phyloP scores from a whole-genome alignment of 1,284 basidiomycete genomes.

The Ustilago crameri region DNA sequence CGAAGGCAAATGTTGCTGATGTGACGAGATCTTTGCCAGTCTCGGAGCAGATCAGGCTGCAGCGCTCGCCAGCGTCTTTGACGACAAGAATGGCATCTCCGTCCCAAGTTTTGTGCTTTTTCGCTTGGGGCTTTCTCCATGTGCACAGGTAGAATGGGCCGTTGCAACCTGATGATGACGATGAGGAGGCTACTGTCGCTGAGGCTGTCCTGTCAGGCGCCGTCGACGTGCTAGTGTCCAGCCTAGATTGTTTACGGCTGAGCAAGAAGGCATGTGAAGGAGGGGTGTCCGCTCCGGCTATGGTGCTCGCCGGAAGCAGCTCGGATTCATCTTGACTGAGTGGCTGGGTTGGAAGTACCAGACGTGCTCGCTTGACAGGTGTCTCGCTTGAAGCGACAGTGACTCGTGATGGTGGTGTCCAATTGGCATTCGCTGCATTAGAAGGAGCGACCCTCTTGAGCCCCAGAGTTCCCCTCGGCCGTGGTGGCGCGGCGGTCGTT shows the following conservation, averaged over 20 bases:
- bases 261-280: slow-evolving; percentile 31
- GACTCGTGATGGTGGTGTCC: slow-evolving; percentile 14
- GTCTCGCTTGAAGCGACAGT: neutral
- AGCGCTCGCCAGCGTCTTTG: slow-evolving; percentile 42
- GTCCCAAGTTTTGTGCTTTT: slow-evolving; percentile 90
- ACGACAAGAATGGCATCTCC: slow-evolving; percentile 69
- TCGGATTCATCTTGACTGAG: slow-evolving; percentile 7
- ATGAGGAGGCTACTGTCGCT: neutral
- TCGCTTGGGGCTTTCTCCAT: slow-evolving; percentile 77
- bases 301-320: neutral
- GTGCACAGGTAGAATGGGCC: slow-evolving; percentile 62
- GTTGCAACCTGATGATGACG: slow-evolving; percentile 12
- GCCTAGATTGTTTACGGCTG: slow-evolving; percentile 23
- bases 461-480: slow-evolving; percentile 32
- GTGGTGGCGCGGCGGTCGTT: slow-evolving; percentile 17
- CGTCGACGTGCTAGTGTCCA: neutral
- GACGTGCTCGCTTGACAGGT: slow-evolving; percentile 28
- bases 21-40: slow-evolving; percentile 50
- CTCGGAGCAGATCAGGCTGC: slow-evolving; percentile 53
- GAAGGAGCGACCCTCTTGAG: slow-evolving; percentile 24
- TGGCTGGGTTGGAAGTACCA: slow-evolving; percentile 38
- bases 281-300: slow-evolving; percentile 14
- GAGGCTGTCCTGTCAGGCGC: slow-evolving; percentile 5
- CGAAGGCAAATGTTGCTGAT: slow-evolving; percentile 35
- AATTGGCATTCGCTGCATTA: slow-evolving; percentile 2